Evolutionary conservation across 2,329 filamentous ascomycete species (phyloP).

Genomic region (Passalora sequoiae): DNA sequence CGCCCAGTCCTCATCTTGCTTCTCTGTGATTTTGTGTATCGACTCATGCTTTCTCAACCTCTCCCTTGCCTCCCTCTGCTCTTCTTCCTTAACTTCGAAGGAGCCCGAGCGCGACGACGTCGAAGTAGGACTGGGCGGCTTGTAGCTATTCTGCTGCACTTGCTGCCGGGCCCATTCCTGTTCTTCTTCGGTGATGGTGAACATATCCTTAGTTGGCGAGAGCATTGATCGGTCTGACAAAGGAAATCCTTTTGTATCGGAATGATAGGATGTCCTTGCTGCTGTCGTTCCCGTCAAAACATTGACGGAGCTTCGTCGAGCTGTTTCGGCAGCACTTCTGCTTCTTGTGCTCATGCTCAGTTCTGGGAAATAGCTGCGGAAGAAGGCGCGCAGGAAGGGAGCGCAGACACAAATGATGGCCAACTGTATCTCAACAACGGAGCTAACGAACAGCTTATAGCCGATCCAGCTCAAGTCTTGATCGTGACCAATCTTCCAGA

Average conservation of each 20-base stretch:
- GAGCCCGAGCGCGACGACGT: background rate
- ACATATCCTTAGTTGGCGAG: slow-evolving; percentile 1
- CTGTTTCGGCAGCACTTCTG: background rate
- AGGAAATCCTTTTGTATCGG: slow-evolving; percentile 2
- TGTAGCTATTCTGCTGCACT: slow-evolving; percentile 3
- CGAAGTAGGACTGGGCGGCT: background rate
- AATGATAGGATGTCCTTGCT: background rate
- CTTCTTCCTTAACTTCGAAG: slow-evolving; percentile 1
- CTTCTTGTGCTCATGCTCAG: background rate
- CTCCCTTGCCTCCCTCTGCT: background rate
- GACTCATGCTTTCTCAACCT: background rate
- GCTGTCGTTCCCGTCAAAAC: background rate
- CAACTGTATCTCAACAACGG: slow-evolving; percentile 21
- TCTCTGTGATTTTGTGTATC: background rate
- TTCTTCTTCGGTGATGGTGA: slow-evolving; percentile 3
- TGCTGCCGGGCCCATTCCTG: slow-evolving; percentile 5
- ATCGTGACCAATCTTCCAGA: slow-evolving; percentile 12
- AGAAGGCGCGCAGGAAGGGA: slow-evolving; percentile 19
- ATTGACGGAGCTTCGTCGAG: background rate
- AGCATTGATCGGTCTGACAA: background rate
- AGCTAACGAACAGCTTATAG: slow-evolving; percentile 20
- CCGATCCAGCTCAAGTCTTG: slow-evolving; percentile 19
- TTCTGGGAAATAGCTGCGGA: slow-evolving; percentile 10
- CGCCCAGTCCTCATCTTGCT: slow-evolving; percentile 3
- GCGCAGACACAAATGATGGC: slow-evolving; percentile 23